Evolutionary conservation across 768 basidiomycete genomes (phyloP).

Genomic region (Pilatotrama ljubarskyi): DNA sequence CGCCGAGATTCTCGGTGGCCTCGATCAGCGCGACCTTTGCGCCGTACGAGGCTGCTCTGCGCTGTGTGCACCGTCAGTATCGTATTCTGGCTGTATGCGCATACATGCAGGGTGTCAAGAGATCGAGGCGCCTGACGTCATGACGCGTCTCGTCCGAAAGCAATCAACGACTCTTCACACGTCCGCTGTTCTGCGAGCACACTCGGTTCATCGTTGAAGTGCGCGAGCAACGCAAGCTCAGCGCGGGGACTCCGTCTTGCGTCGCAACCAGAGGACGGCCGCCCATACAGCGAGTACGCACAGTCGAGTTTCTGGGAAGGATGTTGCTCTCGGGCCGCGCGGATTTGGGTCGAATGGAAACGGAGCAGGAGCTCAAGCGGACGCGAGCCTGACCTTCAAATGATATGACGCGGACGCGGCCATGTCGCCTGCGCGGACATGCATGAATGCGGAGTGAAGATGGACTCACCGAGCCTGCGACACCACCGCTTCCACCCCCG

Average conservation of each 20-base stretch:
- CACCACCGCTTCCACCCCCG: constrained; percentile 93
- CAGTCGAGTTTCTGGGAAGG: not conserved
- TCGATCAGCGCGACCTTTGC: constrained; percentile 94
- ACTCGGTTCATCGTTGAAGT: not conserved
- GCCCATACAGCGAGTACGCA: not conserved
- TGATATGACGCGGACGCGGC: not conserved
- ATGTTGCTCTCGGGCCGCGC: not conserved
- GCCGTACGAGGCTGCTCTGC: constrained; percentile 89
- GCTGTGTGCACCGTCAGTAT: constrained; percentile 44
- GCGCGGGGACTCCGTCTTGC: no score
- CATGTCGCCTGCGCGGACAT: not conserved
- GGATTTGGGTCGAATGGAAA: no score
- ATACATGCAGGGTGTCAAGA: not conserved
- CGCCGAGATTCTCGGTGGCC: constrained; percentile 71
- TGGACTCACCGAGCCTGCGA: constrained; percentile 74
- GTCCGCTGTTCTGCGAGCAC: not conserved
- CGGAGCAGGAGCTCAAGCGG: no score
- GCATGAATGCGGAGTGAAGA: not conserved
- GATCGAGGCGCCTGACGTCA: constrained; percentile 3
- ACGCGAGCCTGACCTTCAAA: no score
- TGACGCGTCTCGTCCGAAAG: not conserved
- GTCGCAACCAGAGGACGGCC: no score
- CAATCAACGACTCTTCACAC: not conserved
- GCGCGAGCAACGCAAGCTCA: not conserved
- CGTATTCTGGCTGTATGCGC: not conserved